These are phyloP conservation scores for Fusarium sp. DNA, from an alignment of 2,329 filamentous ascomycete species.

Conservation along the genomic window DNA sequence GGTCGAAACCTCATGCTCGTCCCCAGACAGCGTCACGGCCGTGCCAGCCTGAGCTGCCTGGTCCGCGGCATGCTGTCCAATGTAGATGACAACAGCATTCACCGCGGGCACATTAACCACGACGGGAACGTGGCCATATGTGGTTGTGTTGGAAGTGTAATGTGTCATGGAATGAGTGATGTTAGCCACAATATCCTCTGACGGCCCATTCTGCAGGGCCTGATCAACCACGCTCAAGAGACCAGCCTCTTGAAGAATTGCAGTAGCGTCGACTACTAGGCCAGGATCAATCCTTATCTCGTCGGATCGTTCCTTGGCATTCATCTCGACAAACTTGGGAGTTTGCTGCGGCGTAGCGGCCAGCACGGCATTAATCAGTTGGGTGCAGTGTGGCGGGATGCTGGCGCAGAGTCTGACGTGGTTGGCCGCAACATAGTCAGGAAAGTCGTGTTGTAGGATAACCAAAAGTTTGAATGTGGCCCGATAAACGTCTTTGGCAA, in stretches of 20 bases:
- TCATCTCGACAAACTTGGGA: slow-evolving; percentile 79
- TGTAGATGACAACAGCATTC: slow-evolving; percentile 86
- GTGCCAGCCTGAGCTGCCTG: slow-evolving; percentile 72
- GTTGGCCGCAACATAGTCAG: slow-evolving; percentile 92
- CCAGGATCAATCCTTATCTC: slow-evolving; percentile 79
- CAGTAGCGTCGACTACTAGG: slow-evolving; percentile 74
- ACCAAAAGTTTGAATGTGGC: slow-evolving; percentile 87
- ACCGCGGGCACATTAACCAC: slow-evolving; percentile 80
- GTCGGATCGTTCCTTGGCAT: slow-evolving; percentile 82
- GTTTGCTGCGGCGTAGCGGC: slow-evolving; percentile 82
- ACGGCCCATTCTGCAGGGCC: slow-evolving; percentile 73
- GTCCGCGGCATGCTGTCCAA: slow-evolving; percentile 81
- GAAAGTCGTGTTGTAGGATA: slow-evolving; percentile 93
- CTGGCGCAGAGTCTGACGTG: slow-evolving; percentile 86
- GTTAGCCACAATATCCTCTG: slow-evolving; percentile 81
- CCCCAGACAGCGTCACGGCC: slow-evolving; percentile 63
- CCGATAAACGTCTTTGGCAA: slow-evolving; percentile 88
- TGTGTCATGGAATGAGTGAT: slow-evolving; percentile 82
- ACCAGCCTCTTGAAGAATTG: slow-evolving; percentile 69
- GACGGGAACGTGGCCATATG: slow-evolving; percentile 77
- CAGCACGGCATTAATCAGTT: slow-evolving; percentile 90
- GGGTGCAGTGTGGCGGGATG: slow-evolving; percentile 87
- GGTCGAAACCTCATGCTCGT: slow-evolving; percentile 74
- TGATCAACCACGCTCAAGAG: slow-evolving; percentile 73
- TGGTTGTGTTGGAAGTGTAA: slow-evolving; percentile 70